Conservation (phyloP, 1,284 basidiomycete species). For the Fomitopsis betulina region DNA sequence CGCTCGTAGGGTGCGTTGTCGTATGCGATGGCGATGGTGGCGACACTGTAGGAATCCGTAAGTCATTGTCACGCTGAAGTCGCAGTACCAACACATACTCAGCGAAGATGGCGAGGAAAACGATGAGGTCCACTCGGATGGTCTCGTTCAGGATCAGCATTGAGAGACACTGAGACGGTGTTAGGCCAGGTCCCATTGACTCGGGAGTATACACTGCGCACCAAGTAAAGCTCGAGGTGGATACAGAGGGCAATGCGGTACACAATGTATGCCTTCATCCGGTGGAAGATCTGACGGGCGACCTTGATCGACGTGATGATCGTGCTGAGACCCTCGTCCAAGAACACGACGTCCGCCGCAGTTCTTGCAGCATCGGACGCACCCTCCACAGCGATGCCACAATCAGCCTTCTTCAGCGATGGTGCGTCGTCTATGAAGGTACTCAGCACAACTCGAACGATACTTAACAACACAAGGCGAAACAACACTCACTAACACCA, state of each 20-base stretch:
- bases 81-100: conserved; percentile 2
- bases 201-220: neutral
- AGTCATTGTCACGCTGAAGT: neutral
- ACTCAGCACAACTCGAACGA: neutral
- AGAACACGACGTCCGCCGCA: conserved; percentile 9
- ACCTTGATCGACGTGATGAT: conserved; percentile 11
- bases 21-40: conserved; percentile 9
- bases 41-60: conserved; percentile 1
- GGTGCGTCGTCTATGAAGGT: conserved; percentile 1
- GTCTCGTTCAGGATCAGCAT: conserved; percentile 11
- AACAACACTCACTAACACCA: conserved; percentile 2
- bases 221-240: conserved; percentile 8
- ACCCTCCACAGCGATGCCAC: conserved; percentile 9
- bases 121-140: conserved; percentile 8
- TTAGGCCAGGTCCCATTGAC: neutral
- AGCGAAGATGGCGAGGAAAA: conserved; percentile 10
- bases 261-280: conserved; percentile 10
- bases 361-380: conserved; percentile 8
- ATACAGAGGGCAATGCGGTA: conserved; percentile 11
- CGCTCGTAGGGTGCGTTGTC: conserved; percentile 8
- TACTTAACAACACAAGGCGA: neutral
- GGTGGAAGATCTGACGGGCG: conserved; percentile 10
- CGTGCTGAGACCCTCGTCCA: conserved; percentile 10
- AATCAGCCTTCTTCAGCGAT: conserved; percentile 9
- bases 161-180: neutral